Evolutionary conservation across 192 early-diverging fungal genomes (phyloP), one percentile per base, ranked within the genome.

Genomic region (Backusella tarrabulga): DNA sequence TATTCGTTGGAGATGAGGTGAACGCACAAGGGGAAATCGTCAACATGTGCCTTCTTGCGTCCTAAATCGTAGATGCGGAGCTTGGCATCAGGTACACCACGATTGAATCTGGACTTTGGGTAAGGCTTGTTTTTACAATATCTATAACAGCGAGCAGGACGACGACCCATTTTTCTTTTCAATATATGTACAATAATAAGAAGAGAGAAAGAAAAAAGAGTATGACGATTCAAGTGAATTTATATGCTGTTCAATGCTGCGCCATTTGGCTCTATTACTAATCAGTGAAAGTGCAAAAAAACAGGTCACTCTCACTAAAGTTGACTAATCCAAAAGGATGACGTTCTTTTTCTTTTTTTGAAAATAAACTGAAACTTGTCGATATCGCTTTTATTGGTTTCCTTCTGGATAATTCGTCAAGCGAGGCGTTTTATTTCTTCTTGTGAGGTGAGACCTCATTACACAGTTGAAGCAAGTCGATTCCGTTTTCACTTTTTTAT

Each of bases 51-150:
- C 91, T 97, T 97, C 92, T 99, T 99, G 70, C 96, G 92, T 75
- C 97, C 97, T 54, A 99, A 85, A 81, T 98, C 97, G 87, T 92
- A 98, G 86, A 98, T 97, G 77, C 96, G 87, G 83, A 99, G 95
- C 93, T 99, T 99, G 77, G 97, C 89, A 90, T 99, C 97, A 67
- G 97, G 97, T 77, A 99, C 97, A 97, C 96, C 98, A 93, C 96
- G 97, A 90, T 91, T 95, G 93, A 94, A 98, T 72, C 95, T 93
- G 77, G 94, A 97, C 92, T 97, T 99, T 79, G 98, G 98, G 88
- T 98, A 98, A 80, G 96, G 97, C 93, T 98, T 99, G 95, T 97
- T 98, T 91, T 98, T 99, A 89, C 95, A 96, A 90, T 99, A 99
- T 83, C 97, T 91, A 90, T 97, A 98, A 92, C 97, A 98, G 79